Evolutionary conservation across 805 yeast species (phyloP), one percentile per base, ranked within the genome.

Genomic region (Candida montana): DNA sequence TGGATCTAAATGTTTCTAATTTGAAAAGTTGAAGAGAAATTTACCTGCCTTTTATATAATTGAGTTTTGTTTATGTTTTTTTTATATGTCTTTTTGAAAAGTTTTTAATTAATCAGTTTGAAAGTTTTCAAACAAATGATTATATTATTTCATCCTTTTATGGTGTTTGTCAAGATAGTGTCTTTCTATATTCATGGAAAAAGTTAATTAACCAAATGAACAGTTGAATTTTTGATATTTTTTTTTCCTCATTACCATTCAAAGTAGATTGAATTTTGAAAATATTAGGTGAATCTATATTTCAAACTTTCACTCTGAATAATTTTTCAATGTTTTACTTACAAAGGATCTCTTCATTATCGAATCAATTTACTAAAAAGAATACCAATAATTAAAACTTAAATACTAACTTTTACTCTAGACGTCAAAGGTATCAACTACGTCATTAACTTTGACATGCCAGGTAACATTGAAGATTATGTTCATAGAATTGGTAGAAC

Each of bases 381-480:
- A 16, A 26, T 16, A 32, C 41, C 32, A 32, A 31, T 17, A 31
- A 10, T 19, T 8, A 8, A 10, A 23, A 23, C 26, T 7, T 7
- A 10, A 23, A 26, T 53, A 61, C 65, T 62, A 56, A 59, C 63
- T 18, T 20, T 27, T 42, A 43, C 24, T 26, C 18, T 65, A 90
- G 99, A 93, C 72, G 99, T 93, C 68, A 93, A 93, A 75, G 99
- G 97, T 66, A 87, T 93, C 64, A 83, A 90, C 56, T 81, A 73
- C 59, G 99, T 93, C 48, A 76, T 93, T 64, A 93, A 93, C 80
- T 88, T 77, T 61, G 98, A 91, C 67, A 91, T 91, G 90, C 98
- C 99, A 61, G 89, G 87, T 68, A 91, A 91, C 71, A 87, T 90
- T 62, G 99, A 93, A 75, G 98, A 93, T 72, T 91, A 91, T 65